These are phyloP conservation scores for Moricandia moricandioides DNA, from an alignment of 345 rosid species.

Conservation along the genomic window DNA sequence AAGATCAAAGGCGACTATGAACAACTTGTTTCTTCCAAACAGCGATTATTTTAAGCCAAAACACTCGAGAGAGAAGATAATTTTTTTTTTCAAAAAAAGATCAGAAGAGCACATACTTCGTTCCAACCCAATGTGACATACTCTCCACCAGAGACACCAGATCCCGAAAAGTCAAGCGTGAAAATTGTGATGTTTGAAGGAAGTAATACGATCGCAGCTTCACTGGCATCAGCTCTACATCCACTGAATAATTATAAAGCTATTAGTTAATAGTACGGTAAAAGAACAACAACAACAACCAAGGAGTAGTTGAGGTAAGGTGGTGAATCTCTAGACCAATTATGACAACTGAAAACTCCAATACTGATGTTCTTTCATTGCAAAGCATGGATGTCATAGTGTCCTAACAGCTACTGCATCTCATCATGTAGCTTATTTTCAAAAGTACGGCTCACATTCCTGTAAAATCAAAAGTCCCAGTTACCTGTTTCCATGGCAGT, in stretches of 20 bases:
- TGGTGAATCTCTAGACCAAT: not conserved
- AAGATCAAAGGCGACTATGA: too few relatives aligned
- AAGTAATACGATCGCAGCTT: constrained; percentile 80
- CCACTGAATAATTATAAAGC: constrained; percentile 26
- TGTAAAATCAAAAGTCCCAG: not conserved
- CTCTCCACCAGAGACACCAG: constrained; percentile 88
- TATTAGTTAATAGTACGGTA: not conserved
- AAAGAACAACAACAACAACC: not conserved
- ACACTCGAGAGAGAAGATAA: too few relatives aligned
- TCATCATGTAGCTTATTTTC: not conserved
- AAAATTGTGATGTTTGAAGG: constrained; percentile 90
- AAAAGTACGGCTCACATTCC: not conserved
- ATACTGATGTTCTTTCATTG: not conserved
- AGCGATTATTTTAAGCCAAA: not conserved
- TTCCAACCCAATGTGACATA: constrained; percentile 84
- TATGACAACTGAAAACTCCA: not conserved
- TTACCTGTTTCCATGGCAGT: constrained; percentile 97
- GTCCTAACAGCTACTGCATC: not conserved
- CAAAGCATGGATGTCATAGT: not conserved
- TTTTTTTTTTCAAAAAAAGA: not conserved
- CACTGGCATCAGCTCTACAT: constrained; percentile 40
- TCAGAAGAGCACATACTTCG: constrained; percentile 55
- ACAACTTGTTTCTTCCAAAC: too few relatives aligned
- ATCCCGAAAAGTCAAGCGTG: constrained; percentile 91
- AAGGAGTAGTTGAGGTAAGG: not conserved